Evolutionary conservation across 2,329 filamentous ascomycete genomes (phyloP), one percentile per base, ranked within the genome.

Genomic region (Knoxdaviesia capensis): DNA sequence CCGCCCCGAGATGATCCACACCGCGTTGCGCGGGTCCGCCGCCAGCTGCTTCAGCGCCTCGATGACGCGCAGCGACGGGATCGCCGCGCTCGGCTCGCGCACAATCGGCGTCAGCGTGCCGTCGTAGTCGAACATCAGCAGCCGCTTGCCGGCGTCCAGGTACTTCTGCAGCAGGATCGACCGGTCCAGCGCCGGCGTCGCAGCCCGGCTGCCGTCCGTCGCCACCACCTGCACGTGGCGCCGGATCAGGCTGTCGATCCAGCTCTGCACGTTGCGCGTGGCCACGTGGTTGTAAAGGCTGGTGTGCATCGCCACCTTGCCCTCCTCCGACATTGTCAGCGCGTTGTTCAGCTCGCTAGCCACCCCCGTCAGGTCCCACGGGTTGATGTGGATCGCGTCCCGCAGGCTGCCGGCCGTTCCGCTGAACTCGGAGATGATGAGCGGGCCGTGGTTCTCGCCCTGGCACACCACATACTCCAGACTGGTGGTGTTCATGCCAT

Each of bases 121-220:
- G 56, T 98, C 90, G 53, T 98, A 98, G 61, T 98, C 90, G 55
- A 96, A 94, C 83, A 98, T 88, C 65, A 96, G 94, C 3, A 98
- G 67, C 7, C 90, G 77, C 59, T 82, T 84, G 47, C 71, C 71
- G 4, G 85, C 77, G 35, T 70, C 64, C 46, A 76, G 74, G 59
- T 94, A 96, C 46, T 78, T 77, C 43, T 69, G 63, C 34, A 93
- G 64, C 49, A 94, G 60, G 47, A 74, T 67, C 4, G 75, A 67
- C 34, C 77, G 77, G 55, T 96, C 86, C 20, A 96, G 72, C 2
- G 80, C 69, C 0, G 88, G 88, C 1, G 88, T 96, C 4, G 79
- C 74, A 44, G 80, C 73, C 7, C 76, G 72, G 46, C 80, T 77
- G 49, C 80, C 79, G 51, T 80, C 80, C 10, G 80, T 82, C 28